These are phyloP conservation scores for Penicillium sp. DNA, from an alignment of 2,329 filamentous ascomycete species.

Conservation along the genomic window DNA sequence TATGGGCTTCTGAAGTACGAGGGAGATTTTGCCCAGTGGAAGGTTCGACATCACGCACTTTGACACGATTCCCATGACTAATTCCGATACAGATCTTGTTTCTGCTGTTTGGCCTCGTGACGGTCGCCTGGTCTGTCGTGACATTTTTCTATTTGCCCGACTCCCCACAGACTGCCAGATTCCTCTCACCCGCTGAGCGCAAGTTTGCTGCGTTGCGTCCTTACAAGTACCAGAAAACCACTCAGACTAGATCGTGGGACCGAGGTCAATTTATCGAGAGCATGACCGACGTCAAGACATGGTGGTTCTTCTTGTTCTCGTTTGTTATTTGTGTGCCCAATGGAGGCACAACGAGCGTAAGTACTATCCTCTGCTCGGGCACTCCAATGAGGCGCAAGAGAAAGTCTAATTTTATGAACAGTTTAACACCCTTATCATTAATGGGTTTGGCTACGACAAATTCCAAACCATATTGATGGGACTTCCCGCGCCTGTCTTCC, in stretches of 20 bases:
- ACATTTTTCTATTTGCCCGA: slow-evolving; percentile 20
- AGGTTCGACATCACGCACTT: slow-evolving; percentile 1
- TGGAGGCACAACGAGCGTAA: slow-evolving; percentile 20
- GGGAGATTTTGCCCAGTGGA: slow-evolving; percentile 12
- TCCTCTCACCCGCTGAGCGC: slow-evolving; percentile 12
- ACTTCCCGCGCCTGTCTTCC: slow-evolving; percentile 20
- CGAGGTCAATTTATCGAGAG: slow-evolving; percentile 32
- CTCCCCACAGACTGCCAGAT: slow-evolving; percentile 15
- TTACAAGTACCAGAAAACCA: slow-evolving; percentile 11
- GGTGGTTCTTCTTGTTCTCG: slow-evolving; percentile 29
- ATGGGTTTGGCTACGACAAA: slow-evolving; percentile 24
- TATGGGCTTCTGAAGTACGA: slow-evolving; percentile 23
- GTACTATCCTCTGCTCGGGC: background rate
- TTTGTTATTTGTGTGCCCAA: slow-evolving; percentile 20
- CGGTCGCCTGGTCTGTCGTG: slow-evolving; percentile 12
- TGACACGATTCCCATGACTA: background rate
- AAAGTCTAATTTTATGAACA: background rate
- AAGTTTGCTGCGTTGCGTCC: slow-evolving; percentile 8
- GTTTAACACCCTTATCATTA: slow-evolving; percentile 23
- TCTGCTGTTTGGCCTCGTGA: slow-evolving; percentile 21
- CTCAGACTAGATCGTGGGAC: slow-evolving; percentile 10
- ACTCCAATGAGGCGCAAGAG: background rate
- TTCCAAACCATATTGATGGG: slow-evolving; percentile 26
- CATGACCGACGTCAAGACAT: slow-evolving; percentile 34
- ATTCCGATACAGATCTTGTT: slow-evolving; percentile 10